Percentiles rank a stretch among this genome's conserved stretches.
These are phyloP conservation scores for Tetrastigma voinierianum DNA, from an alignment of 164 flowering plant genomes.

Conservation along the genomic window DNA sequence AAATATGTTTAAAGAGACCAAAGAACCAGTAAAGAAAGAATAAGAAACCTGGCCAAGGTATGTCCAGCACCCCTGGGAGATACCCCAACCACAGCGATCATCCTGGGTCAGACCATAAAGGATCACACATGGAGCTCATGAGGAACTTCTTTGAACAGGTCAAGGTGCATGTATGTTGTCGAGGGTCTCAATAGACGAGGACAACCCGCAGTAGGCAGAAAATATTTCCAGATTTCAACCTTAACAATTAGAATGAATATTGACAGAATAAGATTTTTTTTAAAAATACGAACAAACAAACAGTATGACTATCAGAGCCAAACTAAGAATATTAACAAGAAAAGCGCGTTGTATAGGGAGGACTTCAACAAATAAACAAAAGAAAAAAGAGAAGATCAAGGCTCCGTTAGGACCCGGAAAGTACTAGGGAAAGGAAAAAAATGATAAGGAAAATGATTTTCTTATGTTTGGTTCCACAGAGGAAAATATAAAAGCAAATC, in stretches of 20 bases:
- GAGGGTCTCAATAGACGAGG: slow-evolving; percentile 93
- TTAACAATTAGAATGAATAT: slow-evolving; percentile 24
- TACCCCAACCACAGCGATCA: slow-evolving; percentile 99
- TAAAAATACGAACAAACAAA: no score
- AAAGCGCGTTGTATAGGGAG: no score
- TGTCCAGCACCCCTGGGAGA: slow-evolving; percentile 98
- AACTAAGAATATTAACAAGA: no score
- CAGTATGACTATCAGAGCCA: no score
- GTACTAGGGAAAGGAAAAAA: no score
- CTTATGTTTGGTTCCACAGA: no score
- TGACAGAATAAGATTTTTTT: not conserved
- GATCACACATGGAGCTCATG: slow-evolving; percentile 96
- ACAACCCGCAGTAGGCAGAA: slow-evolving; percentile 94
- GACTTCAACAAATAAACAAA: no score
- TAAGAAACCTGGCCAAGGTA: slow-evolving; percentile 81
- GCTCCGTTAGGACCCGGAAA: no score
- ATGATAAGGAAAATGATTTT: no score
- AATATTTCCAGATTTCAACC: slow-evolving; percentile 98
- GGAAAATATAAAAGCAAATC: no score
- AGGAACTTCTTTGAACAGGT: slow-evolving; percentile 97
- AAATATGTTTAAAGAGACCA: not conserved
- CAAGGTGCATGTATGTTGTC: slow-evolving; percentile 87
- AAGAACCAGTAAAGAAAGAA: not conserved
- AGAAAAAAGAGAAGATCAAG: no score
- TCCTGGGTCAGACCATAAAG: slow-evolving; percentile 97